A percentile compares a stretch with the other conserved stretches of the same genome.
phyloP scores from a whole-genome alignment of 768 basidiomycete genomes.

The Podaxis rugospora region DNA sequence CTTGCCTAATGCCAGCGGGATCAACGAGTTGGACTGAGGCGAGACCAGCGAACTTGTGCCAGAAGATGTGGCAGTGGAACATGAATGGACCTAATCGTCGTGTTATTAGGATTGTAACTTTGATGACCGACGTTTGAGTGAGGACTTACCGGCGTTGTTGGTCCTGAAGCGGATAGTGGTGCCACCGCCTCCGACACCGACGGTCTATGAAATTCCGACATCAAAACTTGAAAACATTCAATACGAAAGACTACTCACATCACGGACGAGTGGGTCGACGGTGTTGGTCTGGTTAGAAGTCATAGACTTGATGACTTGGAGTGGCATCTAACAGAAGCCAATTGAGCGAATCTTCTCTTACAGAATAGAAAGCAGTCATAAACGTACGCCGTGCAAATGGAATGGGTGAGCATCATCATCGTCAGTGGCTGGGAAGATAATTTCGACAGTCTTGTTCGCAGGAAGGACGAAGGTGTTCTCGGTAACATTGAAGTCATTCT shows the following conservation, averaged over 20 bases:
- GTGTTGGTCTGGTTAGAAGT: conserved; percentile 31
- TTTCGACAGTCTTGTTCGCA: conserved; percentile 21
- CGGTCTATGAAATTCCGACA: background rate
- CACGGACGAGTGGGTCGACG: conserved; percentile 51
- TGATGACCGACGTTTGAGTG: no score
- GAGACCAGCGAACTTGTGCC: conserved; percentile 15
- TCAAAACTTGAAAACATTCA: background rate
- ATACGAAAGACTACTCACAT: conserved; percentile 35
- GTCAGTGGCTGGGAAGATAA: conserved; percentile 21
- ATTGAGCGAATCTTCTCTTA: background rate
- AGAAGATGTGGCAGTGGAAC: conserved; percentile 20
- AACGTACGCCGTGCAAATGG: conserved; percentile 16
- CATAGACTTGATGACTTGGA: conserved; percentile 25
- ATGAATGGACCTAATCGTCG: conserved; percentile 15
- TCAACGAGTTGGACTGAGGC: conserved; percentile 13
- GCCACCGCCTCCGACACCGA: conserved; percentile 15
- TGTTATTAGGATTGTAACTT: background rate
- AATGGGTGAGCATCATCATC: conserved; percentile 16
- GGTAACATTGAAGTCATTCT: conserved; percentile 19
- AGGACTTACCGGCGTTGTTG: conserved; percentile 13
- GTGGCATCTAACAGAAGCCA: background rate
- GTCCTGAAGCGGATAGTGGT: conserved; percentile 20
- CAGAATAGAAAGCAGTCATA: no score
- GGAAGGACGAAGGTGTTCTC: conserved; percentile 25
- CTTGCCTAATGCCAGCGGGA: conserved; percentile 1